These are phyloP conservation scores for Paradendryphiella salina DNA, from an alignment of 2,329 filamentous ascomycete species.

Conservation along the genomic window DNA sequence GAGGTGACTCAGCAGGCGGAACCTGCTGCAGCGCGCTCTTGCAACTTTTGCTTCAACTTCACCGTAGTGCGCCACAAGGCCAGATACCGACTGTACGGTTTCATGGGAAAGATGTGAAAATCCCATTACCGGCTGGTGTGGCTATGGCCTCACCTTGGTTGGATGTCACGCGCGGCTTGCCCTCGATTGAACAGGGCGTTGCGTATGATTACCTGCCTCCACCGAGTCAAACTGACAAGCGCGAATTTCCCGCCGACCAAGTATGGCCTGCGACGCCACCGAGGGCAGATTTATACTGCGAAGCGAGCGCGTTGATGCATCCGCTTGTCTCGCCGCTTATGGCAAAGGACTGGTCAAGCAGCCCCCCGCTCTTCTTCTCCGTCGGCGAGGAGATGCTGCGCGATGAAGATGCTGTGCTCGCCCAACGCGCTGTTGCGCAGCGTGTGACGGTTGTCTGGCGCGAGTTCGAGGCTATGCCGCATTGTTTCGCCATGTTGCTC, in stretches of 20 bases:
- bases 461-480: slow-evolving; percentile 80
- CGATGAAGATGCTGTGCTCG: slow-evolving; percentile 68
- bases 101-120: slow-evolving; percentile 60
- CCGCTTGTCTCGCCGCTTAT: slow-evolving; percentile 69
- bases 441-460: slow-evolving; percentile 67
- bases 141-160: slow-evolving; percentile 70
- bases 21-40: slow-evolving; percentile 69
- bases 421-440: slow-evolving; percentile 58
- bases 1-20: slow-evolving; percentile 76
- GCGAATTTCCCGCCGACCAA: slow-evolving; percentile 54
- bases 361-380: slow-evolving; percentile 69
- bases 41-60: slow-evolving; percentile 69
- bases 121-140: slow-evolving; percentile 69
- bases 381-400: slow-evolving; percentile 72
- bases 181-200: slow-evolving; percentile 57
- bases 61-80: slow-evolving; percentile 48
- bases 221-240: slow-evolving; percentile 42
- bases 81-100: slow-evolving; percentile 57
- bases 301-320: slow-evolving; percentile 56
- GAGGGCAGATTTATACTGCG: slow-evolving; percentile 54
- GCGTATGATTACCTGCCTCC: slow-evolving; percentile 67
- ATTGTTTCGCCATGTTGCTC: slow-evolving; percentile 61
- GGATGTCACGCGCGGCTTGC: slow-evolving; percentile 68
- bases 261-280: slow-evolving; percentile 53
- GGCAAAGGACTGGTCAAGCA: slow-evolving; percentile 61